Conservation (phyloP, 2,329 filamentous ascomycete species). For the Drechslerella coelobrocha region DNA sequence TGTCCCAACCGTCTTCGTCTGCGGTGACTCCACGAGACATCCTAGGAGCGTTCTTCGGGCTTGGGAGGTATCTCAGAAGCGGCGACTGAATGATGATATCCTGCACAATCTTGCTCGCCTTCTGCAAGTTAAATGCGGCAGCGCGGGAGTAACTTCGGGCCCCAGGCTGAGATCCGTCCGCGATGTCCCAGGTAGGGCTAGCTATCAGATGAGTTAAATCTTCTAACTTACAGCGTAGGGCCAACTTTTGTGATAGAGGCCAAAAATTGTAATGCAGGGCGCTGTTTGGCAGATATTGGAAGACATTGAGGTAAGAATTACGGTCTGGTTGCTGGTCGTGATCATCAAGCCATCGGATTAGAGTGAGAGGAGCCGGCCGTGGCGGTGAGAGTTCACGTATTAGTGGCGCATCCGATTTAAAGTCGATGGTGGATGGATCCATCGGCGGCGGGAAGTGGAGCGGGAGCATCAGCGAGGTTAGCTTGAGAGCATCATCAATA, state of each 20-base stretch:
- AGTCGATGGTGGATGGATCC: conserved; percentile 29
- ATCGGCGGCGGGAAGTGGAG: conserved; percentile 44
- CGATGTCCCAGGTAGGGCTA: conserved; percentile 34
- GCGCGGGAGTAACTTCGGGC: conserved; percentile 11
- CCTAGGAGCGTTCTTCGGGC: conserved; percentile 23
- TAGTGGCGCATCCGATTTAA: conserved; percentile 33
- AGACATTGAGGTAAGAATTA: conserved; percentile 28
- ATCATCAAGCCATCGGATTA: conserved; percentile 40
- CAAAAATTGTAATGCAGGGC: conserved; percentile 45
- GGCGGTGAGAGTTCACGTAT: conserved; percentile 38
- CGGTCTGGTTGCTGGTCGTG: conserved; percentile 24
- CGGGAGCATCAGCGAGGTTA: conserved; percentile 32
- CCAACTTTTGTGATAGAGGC: conserved; percentile 41
- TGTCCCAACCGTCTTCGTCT: conserved; percentile 43
- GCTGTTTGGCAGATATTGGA: conserved; percentile 20
- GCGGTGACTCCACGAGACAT: not conserved
- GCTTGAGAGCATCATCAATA: conserved; percentile 26
- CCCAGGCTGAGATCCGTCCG: conserved; percentile 15
- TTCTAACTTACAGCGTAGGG: conserved; percentile 36
- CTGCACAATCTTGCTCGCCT: conserved; percentile 21
- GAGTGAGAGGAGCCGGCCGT: conserved; percentile 32
- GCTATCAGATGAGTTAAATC: conserved; percentile 29
- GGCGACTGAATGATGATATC: conserved; percentile 40
- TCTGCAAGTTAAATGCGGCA: conserved; percentile 26
- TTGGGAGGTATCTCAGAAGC: conserved; percentile 26